Conservation (phyloP, 169 alveolate species). For the Neospora caninum region DNA sequence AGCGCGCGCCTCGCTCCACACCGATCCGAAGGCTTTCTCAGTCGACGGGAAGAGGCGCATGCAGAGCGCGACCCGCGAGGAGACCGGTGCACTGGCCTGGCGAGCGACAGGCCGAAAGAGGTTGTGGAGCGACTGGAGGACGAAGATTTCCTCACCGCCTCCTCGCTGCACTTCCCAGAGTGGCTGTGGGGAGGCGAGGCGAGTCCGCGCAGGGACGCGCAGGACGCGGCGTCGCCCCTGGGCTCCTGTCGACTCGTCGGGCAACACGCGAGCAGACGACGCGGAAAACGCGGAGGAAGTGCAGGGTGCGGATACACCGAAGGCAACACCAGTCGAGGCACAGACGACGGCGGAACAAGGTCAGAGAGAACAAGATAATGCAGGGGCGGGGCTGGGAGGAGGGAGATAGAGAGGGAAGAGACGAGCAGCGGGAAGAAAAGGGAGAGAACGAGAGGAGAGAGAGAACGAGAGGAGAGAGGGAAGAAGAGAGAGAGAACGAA, state of each 20-base stretch:
- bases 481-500: not conserved
- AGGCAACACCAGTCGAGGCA: not conserved
- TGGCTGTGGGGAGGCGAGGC: conserved; percentile 5
- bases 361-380: not conserved
- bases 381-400: not conserved
- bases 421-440: not conserved
- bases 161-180: not conserved
- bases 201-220: not conserved
- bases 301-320: not conserved
- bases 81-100: not conserved
- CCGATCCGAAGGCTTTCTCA: not conserved
- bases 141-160: not conserved
- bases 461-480: not conserved
- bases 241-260: not conserved
- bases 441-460: not conserved
- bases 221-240: not conserved
- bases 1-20: not conserved
- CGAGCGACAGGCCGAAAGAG: too few relatives aligned
- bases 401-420: not conserved
- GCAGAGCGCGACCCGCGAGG: not conserved
- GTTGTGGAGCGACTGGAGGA: too few relatives aligned
- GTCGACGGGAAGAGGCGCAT: not conserved
- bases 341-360: not conserved
- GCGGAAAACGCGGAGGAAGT: not conserved
- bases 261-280: not conserved